Base-by-base conservation (phyloP, 768 basidiomycete genomes). In the Tulasnella sp. region DNA sequence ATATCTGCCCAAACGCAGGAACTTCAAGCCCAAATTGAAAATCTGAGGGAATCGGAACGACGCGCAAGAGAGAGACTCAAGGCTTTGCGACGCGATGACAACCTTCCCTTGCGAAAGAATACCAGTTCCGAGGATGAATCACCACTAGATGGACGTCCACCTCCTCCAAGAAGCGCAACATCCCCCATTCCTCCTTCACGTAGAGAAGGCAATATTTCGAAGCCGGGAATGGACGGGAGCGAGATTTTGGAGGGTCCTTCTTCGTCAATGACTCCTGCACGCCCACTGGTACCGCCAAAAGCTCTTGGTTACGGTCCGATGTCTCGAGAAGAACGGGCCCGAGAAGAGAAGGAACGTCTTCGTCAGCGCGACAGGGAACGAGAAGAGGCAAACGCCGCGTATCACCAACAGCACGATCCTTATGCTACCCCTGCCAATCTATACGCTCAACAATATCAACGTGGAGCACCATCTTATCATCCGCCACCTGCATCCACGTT, bases 11-110 rank as follows among this genome's bases (percentile, higher is more conserved):
- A 50, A 20, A 40, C 48, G 16, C 28, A 35, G 27, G 46, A 48
- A 34, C 48, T 50, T 8, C 48, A 50, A n/a, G 25, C 37, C 28
- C 16, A 50, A 22, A 50, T 50, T 22, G 48, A 50, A 8, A 33
- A n/a, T 7, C 39, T 50, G 3, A 37, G 37, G 13, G 48, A 50
- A 28, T 22, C 33, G 37, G 48, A 49, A 31, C 3, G 48, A 15
- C n/a, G 28, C 13, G 48, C 48, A 27, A 45, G 48, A 25, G 34
- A 37, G 48, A 37, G 48, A 25, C 22, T 49, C 24, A 39, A 49
- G 3, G 39, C 48, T 13, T 25, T 49, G n/a, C 24, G 48, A n/a
- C 37, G 32, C 13, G 48, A 49, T n/a, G 35, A 40, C 35, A 27
- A 25, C 9, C 24, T 25, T 15, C 24, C 24, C 19, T 25, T 32